A percentile compares a stretch with the other conserved stretches of the same genome.
Evolutionary conservation across 768 basidiomycete genomes (phyloP).

Genomic region (Fomitopsis serialis): DNA sequence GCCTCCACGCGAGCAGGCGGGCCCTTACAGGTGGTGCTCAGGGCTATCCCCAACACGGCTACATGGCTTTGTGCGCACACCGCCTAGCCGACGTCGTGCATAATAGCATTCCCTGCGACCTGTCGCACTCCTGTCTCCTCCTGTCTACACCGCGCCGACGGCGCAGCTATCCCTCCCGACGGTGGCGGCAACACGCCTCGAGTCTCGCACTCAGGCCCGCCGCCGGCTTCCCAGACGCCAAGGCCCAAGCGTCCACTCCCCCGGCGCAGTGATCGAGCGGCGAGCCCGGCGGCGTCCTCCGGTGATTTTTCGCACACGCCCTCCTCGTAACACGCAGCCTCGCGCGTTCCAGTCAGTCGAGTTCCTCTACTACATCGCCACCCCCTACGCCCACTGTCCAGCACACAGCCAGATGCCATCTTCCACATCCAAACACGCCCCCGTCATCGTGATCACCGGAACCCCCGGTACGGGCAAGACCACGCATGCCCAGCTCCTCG

Average conservation of each 20-base stretch:
- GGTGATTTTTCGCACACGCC: slow-evolving; percentile 1
- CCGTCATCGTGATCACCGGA: slow-evolving; percentile 82
- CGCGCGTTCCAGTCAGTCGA: neutral
- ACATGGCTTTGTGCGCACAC: neutral
- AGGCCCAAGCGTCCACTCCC: no score
- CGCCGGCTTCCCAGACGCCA: neutral
- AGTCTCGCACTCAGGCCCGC: neutral
- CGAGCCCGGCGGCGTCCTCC: neutral
- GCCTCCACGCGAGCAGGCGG: slow-evolving; percentile 2
- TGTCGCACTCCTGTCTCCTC: neutral
- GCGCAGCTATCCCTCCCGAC: neutral
- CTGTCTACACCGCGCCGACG: neutral
- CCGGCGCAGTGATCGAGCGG: no score
- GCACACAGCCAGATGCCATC: neutral
- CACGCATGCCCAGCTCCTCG: slow-evolving; percentile 84
- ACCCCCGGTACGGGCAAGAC: slow-evolving; percentile 97
- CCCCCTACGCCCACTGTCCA: neutral
- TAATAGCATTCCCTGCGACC: neutral
- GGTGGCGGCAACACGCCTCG: neutral
- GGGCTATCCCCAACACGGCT: neutral
- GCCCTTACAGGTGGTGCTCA: neutral
- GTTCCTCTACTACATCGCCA: neutral
- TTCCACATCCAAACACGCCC: slow-evolving; percentile 22
- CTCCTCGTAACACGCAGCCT: neutral
- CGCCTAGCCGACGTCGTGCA: neutral